A percentile compares a stretch with the other conserved stretches of the same genome.
Evolutionary conservation across 2,329 filamentous ascomycete species (phyloP).

Genomic region (Sodiomyces alkalinus): DNA sequence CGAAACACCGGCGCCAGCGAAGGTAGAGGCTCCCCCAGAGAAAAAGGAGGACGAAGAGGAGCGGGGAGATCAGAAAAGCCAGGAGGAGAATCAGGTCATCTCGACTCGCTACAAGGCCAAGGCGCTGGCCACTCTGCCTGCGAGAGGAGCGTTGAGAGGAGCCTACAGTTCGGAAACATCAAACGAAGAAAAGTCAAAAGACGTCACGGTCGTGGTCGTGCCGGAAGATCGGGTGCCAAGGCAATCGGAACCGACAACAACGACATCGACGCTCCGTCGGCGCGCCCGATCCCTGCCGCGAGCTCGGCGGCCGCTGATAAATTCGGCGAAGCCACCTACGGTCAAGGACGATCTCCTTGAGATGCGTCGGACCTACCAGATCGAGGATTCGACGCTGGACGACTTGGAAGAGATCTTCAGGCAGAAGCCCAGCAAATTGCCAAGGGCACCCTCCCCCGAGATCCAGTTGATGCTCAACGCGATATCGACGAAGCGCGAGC

Average conservation of each 20-base stretch:
- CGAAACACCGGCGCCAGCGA: constrained; percentile 36
- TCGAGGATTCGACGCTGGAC: constrained; percentile 45
- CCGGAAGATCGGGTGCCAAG: too few species aligned
- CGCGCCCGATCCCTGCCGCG: constrained; percentile 25
- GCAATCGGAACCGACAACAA: constrained; percentile 8
- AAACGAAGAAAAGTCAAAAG: constrained; percentile 11
- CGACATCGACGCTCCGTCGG: constrained; percentile 8
- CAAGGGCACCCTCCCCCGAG: constrained; percentile 2
- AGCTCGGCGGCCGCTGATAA: constrained; percentile 29
- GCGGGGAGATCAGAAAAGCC: constrained; percentile 5
- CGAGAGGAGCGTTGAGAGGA: constrained; percentile 2
- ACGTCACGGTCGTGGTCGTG: too few species aligned
- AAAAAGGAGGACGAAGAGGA: too few species aligned
- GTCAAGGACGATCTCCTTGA: constrained; percentile 40
- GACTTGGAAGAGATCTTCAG: constrained; percentile 35
- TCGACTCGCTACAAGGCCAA: constrained; percentile 11
- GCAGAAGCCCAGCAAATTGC: constrained; percentile 1
- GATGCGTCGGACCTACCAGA: constrained; percentile 34
- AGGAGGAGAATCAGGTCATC: constrained; percentile 10
- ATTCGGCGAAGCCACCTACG: constrained; percentile 36
- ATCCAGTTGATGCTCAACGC: constrained; percentile 9
- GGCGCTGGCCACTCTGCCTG: constrained; percentile 3
- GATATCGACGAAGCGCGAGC: constrained; percentile 7
- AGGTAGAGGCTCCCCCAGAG: too few species aligned
- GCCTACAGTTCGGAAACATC: constrained; percentile 7